phyloP scores from a whole-genome alignment of 352 stramenopile genomes.

The Phytopythium sindhum region DNA sequence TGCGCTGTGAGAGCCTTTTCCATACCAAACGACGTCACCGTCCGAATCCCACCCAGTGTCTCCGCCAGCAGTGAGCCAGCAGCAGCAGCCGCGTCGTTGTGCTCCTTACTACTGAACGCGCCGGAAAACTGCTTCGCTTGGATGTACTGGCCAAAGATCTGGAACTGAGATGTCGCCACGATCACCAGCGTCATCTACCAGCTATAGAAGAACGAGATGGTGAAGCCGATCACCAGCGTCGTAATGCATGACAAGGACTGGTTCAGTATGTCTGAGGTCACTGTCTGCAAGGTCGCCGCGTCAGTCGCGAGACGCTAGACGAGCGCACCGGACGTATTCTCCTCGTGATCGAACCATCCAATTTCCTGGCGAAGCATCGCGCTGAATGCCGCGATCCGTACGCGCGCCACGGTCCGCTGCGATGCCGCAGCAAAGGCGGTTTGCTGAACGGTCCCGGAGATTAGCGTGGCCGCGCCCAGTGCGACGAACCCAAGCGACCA shows the following conservation, averaged over 20 bases:
- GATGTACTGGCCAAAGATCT: slow-evolving; percentile 34
- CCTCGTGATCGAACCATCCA: slow-evolving; percentile 76
- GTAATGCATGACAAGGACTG: slow-evolving; percentile 30
- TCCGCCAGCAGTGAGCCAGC: slow-evolving; percentile 24
- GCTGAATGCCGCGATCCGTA: slow-evolving; percentile 47
- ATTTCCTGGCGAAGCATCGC: slow-evolving; percentile 77
- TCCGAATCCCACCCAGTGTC: slow-evolving; percentile 32
- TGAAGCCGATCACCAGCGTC: slow-evolving; percentile 25
- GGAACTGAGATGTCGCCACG: slow-evolving; percentile 10
- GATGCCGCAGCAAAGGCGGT: slow-evolving; percentile 60
- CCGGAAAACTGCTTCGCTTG: slow-evolving; percentile 33
- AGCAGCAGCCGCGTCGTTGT: slow-evolving; percentile 24
- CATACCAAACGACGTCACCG: slow-evolving; percentile 36
- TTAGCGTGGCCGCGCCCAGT: slow-evolving; percentile 29
- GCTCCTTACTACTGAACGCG: slow-evolving; percentile 24
- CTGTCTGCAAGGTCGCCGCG: slow-evolving; percentile 69
- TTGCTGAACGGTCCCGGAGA: slow-evolving; percentile 46
- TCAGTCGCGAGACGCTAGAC: slow-evolving; percentile 70
- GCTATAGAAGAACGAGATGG: slow-evolving; percentile 19
- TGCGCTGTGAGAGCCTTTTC: slow-evolving; percentile 11
- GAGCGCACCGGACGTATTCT: slow-evolving; percentile 73
- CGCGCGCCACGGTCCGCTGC: slow-evolving; percentile 49
- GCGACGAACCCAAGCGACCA: slow-evolving; percentile 46
- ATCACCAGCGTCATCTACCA: slow-evolving; percentile 25
- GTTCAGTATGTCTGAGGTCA: slow-evolving; percentile 68